phyloP scores from a whole-genome alignment of 331 rosid genomes.

The Rosa hybrid region DNA sequence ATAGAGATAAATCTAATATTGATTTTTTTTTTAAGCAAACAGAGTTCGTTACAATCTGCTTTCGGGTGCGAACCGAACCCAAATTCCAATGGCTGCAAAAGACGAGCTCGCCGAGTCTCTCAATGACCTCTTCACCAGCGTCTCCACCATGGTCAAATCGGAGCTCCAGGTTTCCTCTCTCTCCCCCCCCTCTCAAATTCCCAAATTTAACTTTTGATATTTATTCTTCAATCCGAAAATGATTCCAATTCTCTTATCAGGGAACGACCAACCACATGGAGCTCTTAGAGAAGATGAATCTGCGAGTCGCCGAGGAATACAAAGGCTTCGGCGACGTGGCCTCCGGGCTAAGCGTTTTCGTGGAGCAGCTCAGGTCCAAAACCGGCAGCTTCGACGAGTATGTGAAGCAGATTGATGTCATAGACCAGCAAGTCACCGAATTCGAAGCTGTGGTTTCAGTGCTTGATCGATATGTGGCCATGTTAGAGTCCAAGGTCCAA shows the following conservation, averaged over 20 bases:
- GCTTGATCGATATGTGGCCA: constrained; percentile 68
- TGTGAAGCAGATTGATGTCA: constrained; percentile 63
- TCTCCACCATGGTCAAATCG: constrained; percentile 77
- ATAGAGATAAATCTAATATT: too few species aligned
- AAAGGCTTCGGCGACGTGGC: constrained; percentile 78
- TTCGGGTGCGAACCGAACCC: not conserved
- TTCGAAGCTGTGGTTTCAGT: constrained; percentile 80
- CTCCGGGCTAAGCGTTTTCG: constrained; percentile 77
- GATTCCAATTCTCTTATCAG: constrained; percentile 28
- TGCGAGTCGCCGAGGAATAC: constrained; percentile 76
- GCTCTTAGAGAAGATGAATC: constrained; percentile 82
- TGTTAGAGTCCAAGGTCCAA: constrained; percentile 65
- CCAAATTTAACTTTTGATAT: not conserved
- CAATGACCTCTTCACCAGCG: constrained; percentile 63
- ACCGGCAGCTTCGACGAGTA: constrained; percentile 70
- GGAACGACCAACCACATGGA: constrained; percentile 78
- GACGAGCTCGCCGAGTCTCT: constrained; percentile 70
- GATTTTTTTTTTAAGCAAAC: too few species aligned
- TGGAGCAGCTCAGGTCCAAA: constrained; percentile 82
- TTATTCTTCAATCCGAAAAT: not conserved
- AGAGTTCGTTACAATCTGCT: not conserved
- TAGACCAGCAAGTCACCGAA: constrained; percentile 81
- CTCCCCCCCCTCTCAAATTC: not conserved
- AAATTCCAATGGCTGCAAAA: constrained; percentile 50
- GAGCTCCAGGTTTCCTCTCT: constrained; percentile 69